Evolutionary conservation across 129 eudicot species (phyloP).

Genomic region (Lactuca saligna): DNA sequence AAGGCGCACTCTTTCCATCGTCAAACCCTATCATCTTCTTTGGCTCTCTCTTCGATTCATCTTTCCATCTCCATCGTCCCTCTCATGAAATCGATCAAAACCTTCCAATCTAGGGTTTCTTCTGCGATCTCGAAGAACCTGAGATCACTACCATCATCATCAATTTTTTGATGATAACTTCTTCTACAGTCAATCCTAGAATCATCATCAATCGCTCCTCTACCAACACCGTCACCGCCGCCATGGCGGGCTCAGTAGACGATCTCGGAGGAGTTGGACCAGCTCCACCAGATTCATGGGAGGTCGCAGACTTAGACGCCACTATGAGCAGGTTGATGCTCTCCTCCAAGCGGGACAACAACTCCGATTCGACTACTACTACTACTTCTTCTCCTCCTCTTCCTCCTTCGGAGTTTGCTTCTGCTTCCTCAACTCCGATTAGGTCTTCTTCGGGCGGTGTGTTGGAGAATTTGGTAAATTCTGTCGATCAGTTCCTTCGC

Average conservation of each 20-base stretch:
- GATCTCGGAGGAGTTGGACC: constrained; percentile 42
- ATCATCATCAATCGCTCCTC: constrained; percentile 33
- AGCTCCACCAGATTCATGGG: constrained; percentile 59
- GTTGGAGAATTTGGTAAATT: constrained; percentile 61
- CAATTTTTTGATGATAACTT: constrained; percentile 35
- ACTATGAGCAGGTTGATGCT: constrained; percentile 53
- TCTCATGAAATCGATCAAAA: constrained; percentile 39
- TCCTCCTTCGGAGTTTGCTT: constrained; percentile 22
- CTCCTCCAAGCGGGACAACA: constrained; percentile 32
- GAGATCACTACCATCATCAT: constrained; percentile 29
- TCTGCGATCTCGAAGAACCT: constrained; percentile 21
- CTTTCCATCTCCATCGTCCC: constrained; percentile 18
- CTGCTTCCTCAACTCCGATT: constrained; percentile 22
- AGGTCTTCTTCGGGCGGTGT: constrained; percentile 35
- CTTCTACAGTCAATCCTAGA: constrained; percentile 23
- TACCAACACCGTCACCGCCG: constrained; percentile 30
- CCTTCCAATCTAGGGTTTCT: constrained; percentile 36
- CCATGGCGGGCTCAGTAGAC: constrained; percentile 49
- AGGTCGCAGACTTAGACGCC: constrained; percentile 56
- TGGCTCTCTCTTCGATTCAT: constrained; percentile 22
- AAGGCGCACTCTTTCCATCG: constrained; percentile 24
- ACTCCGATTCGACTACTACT: constrained; percentile 25
- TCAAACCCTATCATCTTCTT: constrained; percentile 27
- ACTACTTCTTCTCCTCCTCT: constrained; percentile 19
- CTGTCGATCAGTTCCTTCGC: constrained; percentile 94